Base-by-base conservation (phyloP, 2,329 filamentous ascomycete genomes). In the Trichoderma pleuroti region DNA sequence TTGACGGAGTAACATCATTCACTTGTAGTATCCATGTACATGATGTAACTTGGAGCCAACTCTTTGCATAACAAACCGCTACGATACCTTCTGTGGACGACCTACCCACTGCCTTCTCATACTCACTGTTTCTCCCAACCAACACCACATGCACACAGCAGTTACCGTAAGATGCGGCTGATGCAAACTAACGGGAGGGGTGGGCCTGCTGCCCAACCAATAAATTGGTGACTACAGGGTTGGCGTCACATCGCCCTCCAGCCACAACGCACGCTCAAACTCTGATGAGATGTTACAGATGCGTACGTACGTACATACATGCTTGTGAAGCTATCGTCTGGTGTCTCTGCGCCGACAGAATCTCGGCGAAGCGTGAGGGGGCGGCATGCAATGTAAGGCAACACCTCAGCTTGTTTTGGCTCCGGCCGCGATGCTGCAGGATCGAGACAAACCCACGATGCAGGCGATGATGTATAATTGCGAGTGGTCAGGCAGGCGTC, bases 381-480 rank as follows among this genome's bases (percentile, higher is more conserved):
- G 14, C 30, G 16, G 39, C 11, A 59, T 59, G 52, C 21, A 46
- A 26, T 68, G 64, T 39, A 21, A 49, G 39, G 28, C 39, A 32
- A 32, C n/a, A 18, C 24, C 18, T 26, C 54, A 24, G 57, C 26
- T 57, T 46, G 12, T 34, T 68, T 26, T 46, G 49, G 34, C 34
- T 68, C 28, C 52, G 54, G 28, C 36, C 46, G 64, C 64, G 63
- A 59, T 68, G 34, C 54, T 34, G 64, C 64, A 49, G 64, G 64
- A 68, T 68, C 64, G 49, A 68, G 64, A 68, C 64, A 34, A 3
- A 56, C 21, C 26, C 49, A 16, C 26, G 30, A 68, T 68, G 64
- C 54, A 68, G 54, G 36, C 59, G 64, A 68, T 59, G 64, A 68
- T 59, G 54, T n/a, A 64, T 42, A 32, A 46, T 36, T 24, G 54